phyloP scores from a whole-genome alignment of 257 asterid species.

The Solanum piurae region DNA sequence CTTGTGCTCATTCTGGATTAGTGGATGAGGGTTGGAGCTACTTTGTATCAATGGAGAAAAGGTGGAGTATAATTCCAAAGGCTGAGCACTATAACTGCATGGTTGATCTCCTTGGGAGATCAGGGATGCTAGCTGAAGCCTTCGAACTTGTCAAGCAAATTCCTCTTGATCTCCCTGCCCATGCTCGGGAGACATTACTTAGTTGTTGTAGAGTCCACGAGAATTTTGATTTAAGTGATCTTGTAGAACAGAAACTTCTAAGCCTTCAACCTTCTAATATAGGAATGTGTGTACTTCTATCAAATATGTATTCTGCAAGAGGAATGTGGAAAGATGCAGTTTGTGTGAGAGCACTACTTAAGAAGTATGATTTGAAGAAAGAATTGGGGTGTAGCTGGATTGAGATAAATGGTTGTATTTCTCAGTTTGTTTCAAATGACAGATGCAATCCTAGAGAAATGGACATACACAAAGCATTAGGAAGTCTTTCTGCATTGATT shows the following conservation, averaged over 20 bases:
- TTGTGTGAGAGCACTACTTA: constrained; percentile 28
- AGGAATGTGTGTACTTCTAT: constrained; percentile 42
- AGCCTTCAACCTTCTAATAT: constrained; percentile 29
- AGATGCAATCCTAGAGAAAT: constrained; percentile 22
- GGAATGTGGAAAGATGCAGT: constrained; percentile 68
- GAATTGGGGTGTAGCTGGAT: constrained; percentile 61
- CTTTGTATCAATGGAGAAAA: constrained; percentile 33
- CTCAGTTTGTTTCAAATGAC: constrained; percentile 28
- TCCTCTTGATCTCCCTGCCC: constrained; percentile 33
- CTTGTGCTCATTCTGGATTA: constrained; percentile 70
- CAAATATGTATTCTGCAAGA: constrained; percentile 50
- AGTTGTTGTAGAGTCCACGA: constrained; percentile 59
- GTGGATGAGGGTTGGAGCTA: constrained; percentile 37
- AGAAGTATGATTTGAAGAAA: constrained; percentile 25
- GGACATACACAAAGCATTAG: constrained; percentile 16
- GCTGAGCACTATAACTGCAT: constrained; percentile 53
- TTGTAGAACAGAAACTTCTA: constrained; percentile 22
- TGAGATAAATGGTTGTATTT: constrained; percentile 38
- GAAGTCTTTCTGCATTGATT: constrained; percentile 17
- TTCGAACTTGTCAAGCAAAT: constrained; percentile 28
- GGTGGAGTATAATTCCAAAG: constrained; percentile 37
- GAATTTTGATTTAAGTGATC: constrained; percentile 31
- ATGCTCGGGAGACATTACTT: constrained; percentile 48
- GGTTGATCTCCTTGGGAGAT: constrained; percentile 57
- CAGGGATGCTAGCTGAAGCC: constrained; percentile 54